Percentiles rank a stretch among this genome's conserved stretches.
Conservation (phyloP, 306 rosid genomes). For the Castanea crenata region DNA sequence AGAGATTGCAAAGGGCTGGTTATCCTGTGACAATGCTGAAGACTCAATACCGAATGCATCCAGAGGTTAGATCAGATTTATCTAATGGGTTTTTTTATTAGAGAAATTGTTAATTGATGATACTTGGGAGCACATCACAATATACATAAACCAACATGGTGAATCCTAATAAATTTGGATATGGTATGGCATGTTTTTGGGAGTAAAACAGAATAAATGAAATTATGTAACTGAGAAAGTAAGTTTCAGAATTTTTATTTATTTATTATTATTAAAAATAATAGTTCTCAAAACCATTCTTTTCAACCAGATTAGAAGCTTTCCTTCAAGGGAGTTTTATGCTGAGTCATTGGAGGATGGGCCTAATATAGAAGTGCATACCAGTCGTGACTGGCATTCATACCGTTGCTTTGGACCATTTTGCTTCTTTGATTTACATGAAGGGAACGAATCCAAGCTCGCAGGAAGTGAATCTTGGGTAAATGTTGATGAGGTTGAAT, state of each 20-base stretch:
- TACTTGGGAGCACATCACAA: neutral
- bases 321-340: conserved; percentile 89
- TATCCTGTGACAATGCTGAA: conserved; percentile 96
- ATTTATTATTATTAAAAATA: neutral
- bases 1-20: conserved; percentile 80
- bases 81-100: conserved; percentile 5
- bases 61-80: conserved; percentile 65
- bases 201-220: neutral
- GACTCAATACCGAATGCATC: conserved; percentile 99
- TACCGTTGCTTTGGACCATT: conserved; percentile 88
- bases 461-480: conserved; percentile 78
- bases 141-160: neutral
- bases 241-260: neutral
- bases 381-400: conserved; percentile 71
- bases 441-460: conserved; percentile 68
- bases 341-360: conserved; percentile 77
- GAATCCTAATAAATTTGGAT: neutral
- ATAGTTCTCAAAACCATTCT: neutral
- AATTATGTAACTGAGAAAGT: neutral
- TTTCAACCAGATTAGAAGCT: conserved; percentile 72
- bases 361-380: conserved; percentile 44
- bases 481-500: conserved; percentile 78
- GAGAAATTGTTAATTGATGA: conserved; percentile 10
- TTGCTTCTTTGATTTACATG: conserved; percentile 77
- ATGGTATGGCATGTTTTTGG: neutral